Conservation (phyloP, 2,329 filamentous ascomycete genomes). For the Venturia oleaginea region DNA sequence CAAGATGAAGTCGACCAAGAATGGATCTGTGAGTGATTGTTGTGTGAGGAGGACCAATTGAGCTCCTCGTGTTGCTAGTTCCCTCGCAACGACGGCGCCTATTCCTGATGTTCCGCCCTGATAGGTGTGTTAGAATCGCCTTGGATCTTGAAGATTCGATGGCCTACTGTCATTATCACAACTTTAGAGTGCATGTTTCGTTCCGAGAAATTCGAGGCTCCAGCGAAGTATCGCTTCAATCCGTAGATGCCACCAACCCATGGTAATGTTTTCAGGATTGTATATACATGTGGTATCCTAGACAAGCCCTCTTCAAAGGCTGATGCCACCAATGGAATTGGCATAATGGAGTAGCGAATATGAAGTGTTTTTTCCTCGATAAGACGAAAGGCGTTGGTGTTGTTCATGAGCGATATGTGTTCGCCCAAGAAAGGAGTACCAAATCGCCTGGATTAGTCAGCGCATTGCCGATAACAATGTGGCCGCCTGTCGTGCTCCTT, state of each 20-base stretch:
- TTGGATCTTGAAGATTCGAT: constrained; percentile 3
- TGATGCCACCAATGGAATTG: constrained; percentile 49
- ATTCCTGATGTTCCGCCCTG: constrained; percentile 87
- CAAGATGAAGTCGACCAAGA: constrained; percentile 85
- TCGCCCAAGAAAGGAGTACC: not conserved
- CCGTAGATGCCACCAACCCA: constrained; percentile 44
- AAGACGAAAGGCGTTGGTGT: not conserved
- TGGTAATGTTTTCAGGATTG: constrained; percentile 43
- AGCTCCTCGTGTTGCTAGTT: constrained; percentile 72
- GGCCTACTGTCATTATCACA: constrained; percentile 70
- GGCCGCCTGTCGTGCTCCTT: not conserved
- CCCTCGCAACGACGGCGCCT: constrained; percentile 64
- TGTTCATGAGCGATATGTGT: not conserved
- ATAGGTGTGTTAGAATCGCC: constrained; percentile 17
- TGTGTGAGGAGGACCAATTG: constrained; percentile 87
- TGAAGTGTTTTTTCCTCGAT: not conserved
- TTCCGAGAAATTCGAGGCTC: constrained; percentile 64
- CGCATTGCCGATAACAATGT: not conserved
- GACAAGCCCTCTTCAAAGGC: constrained; percentile 45
- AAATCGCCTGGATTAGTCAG: not conserved
- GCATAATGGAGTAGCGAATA: constrained; percentile 41
- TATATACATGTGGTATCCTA: constrained; percentile 45
- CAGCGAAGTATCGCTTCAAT: constrained; percentile 69
- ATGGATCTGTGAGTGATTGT: constrained; percentile 70
- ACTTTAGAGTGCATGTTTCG: constrained; percentile 88